A percentile compares a stretch with the other conserved stretches of the same genome.
phyloP scores from a whole-genome alignment of 2,329 filamentous ascomycete genomes.

The Falciphora oryzae region DNA sequence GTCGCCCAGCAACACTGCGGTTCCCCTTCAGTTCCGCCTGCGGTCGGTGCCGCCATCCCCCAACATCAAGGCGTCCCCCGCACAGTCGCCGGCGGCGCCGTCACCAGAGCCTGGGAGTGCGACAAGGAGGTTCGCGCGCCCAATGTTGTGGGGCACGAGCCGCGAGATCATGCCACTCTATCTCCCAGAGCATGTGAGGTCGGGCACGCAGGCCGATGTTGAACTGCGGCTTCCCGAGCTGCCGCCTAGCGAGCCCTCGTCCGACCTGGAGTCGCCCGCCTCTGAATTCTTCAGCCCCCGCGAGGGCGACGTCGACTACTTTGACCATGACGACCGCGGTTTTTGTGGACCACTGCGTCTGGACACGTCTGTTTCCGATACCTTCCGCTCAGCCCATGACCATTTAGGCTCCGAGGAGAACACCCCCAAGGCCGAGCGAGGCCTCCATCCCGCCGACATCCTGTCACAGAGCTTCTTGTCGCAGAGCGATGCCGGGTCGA shows the following conservation, averaged over 20 bases:
- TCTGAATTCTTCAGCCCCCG: not conserved
- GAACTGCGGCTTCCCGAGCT: constrained; percentile 41
- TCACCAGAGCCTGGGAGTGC: constrained; percentile 18
- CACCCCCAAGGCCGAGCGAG: constrained; percentile 59
- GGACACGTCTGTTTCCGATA: constrained; percentile 31
- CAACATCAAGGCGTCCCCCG: constrained; percentile 34
- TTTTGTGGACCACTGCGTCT: constrained; percentile 27
- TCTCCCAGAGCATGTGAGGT: constrained; percentile 61
- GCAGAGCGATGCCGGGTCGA: constrained; percentile 12
- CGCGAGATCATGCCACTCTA: constrained; percentile 77
- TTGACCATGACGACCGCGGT: not conserved
- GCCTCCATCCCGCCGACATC: constrained; percentile 20
- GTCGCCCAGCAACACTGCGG: constrained; percentile 51
- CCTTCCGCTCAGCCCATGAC: constrained; percentile 31
- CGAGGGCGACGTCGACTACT: not conserved
- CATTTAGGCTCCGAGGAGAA: constrained; percentile 57
- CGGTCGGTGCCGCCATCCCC: constrained; percentile 40
- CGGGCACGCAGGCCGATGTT: constrained; percentile 22
- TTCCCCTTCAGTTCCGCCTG: constrained; percentile 51
- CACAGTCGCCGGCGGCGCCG: constrained; percentile 16
- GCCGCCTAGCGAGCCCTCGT: constrained; percentile 29
- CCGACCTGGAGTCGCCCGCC: not conserved
- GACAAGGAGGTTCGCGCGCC: constrained; percentile 38
- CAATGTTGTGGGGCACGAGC: constrained; percentile 56
- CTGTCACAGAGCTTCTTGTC: constrained; percentile 6